Conservation (phyloP, 2,329 filamentous ascomycete species). For the Biscogniauxia marginata region DNA sequence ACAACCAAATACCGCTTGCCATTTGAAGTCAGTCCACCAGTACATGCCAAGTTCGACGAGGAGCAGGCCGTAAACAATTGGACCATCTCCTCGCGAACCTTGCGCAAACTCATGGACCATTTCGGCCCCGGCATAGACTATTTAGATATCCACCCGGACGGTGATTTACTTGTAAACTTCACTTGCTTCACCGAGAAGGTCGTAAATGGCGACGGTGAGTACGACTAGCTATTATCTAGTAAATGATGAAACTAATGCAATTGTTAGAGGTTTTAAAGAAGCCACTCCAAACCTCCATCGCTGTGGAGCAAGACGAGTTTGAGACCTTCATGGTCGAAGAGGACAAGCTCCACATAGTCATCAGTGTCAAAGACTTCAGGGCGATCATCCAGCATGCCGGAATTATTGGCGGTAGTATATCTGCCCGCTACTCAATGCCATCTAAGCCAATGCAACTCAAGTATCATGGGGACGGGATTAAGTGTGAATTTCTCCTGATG, state of each 20-base stretch:
- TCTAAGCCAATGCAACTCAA: conserved; percentile 70
- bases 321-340: conserved; percentile 68
- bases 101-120: conserved; percentile 76
- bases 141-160: conserved; percentile 73
- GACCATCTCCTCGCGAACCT: conserved; percentile 67
- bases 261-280: conserved; percentile 70
- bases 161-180: conserved; percentile 70
- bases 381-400: conserved; percentile 76
- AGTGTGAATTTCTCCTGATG: conserved; percentile 79
- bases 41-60: conserved; percentile 73
- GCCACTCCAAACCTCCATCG: conserved; percentile 76
- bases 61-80: conserved; percentile 66
- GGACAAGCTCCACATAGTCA: conserved; percentile 73
- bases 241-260: conserved; percentile 10
- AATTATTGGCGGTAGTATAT: conserved; percentile 63
- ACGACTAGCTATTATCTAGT: not conserved
- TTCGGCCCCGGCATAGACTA: conserved; percentile 80
- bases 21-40: conserved; percentile 71
- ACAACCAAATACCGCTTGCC: conserved; percentile 75
- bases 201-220: conserved; percentile 61
- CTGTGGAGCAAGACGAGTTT: conserved; percentile 74
- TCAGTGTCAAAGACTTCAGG: conserved; percentile 81
- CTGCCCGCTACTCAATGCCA: conserved; percentile 68
- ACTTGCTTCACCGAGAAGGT: conserved; percentile 82
- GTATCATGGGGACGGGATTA: conserved; percentile 66